Conservation (phyloP, 2,329 filamentous ascomycete species). For the Colletotrichum brevisporum region DNA sequence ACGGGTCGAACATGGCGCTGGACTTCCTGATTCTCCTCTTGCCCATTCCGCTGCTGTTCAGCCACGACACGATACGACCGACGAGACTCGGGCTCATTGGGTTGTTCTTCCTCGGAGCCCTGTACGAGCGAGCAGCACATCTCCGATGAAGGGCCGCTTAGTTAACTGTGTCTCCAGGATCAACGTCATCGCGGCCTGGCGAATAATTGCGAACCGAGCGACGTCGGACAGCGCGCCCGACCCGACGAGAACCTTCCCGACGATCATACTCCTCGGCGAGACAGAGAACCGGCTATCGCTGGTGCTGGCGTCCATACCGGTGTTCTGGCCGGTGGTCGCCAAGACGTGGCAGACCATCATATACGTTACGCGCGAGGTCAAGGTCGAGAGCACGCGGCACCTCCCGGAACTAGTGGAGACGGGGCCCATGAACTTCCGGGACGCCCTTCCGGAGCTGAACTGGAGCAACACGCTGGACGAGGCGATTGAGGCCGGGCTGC, state of each 20-base stretch:
- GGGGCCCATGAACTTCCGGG: background rate
- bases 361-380: slow-evolving; percentile 25
- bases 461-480: slow-evolving; percentile 1
- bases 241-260: slow-evolving; percentile 9
- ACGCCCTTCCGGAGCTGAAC: background rate
- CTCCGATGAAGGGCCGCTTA: background rate
- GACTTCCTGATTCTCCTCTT: slow-evolving; percentile 30
- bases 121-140: background rate
- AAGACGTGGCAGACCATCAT: slow-evolving; percentile 13
- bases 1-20: slow-evolving; percentile 25
- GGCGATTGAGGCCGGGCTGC: slow-evolving; percentile 10
- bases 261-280: slow-evolving; percentile 22
- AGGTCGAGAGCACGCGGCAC: slow-evolving; percentile 5
- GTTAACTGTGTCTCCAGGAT: background rate
- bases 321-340: slow-evolving; percentile 22
- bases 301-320: slow-evolving; percentile 23
- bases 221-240: slow-evolving; percentile 7
- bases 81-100: slow-evolving; percentile 14
- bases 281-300: slow-evolving; percentile 22
- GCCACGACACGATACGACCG: background rate
- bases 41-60: slow-evolving; percentile 18
- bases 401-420: background rate
- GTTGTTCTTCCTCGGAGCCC: slow-evolving; percentile 5
- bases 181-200: slow-evolving; percentile 12
- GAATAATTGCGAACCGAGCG: slow-evolving; percentile 26